These are phyloP conservation scores for Suillus subalutaceus DNA, from an alignment of 768 basidiomycete species.

Conservation along the genomic window DNA sequence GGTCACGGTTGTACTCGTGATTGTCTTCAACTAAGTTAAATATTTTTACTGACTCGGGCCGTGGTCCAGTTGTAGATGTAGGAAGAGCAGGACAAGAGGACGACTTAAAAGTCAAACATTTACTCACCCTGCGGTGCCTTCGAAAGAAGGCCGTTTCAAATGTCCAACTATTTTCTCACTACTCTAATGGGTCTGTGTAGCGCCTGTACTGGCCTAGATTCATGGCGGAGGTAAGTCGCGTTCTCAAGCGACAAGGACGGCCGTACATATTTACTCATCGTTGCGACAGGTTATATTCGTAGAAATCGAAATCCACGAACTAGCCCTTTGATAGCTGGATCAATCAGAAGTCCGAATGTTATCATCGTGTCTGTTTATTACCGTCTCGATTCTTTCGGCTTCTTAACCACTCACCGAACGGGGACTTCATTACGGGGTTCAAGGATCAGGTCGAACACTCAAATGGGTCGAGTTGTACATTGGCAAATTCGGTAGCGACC, in stretches of 20 bases:
- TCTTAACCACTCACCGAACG: conserved; percentile 48
- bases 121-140: conserved; percentile 53
- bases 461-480: conserved; percentile 43
- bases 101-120: conserved; percentile 65
- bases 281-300: conserved; percentile 48
- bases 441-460: conserved; percentile 52
- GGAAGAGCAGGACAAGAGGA: conserved; percentile 71
- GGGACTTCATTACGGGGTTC: conserved; percentile 58
- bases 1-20: conserved; percentile 37
- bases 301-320: conserved; percentile 69
- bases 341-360: conserved; percentile 59
- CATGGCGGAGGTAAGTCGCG: conserved; percentile 37
- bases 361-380: conserved; percentile 70
- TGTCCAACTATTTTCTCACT: neutral
- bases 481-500: conserved; percentile 42
- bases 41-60: conserved; percentile 1
- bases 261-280: neutral
- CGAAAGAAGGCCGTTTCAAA: conserved; percentile 34
- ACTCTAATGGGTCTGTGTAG: conserved; percentile 15
- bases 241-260: neutral
- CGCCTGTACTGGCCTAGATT: conserved; percentile 37
- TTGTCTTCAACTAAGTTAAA: neutral
- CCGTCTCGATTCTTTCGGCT: conserved; percentile 63
- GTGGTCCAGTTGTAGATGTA: conserved; percentile 47
- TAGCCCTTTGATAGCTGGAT: conserved; percentile 65